Conservation (phyloP, 1,284 basidiomycete genomes). For the Somion occarium region DNA sequence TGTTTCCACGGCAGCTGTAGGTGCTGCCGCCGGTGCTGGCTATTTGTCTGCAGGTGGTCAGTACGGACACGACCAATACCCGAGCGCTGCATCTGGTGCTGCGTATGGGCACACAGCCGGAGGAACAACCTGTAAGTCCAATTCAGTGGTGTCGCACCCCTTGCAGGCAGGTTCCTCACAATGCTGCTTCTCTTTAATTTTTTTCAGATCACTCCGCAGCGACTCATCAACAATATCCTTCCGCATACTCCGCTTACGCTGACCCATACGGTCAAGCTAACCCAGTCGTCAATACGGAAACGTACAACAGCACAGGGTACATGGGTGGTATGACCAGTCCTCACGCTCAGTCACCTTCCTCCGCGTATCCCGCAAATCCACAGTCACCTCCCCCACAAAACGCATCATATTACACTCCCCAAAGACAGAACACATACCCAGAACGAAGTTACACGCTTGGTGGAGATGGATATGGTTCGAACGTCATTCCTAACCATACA, state of each 20-base stretch:
- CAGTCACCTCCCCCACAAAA: constrained; percentile 25
- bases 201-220: constrained; percentile 47
- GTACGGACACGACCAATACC: constrained; percentile 27
- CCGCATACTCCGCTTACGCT: constrained; percentile 40
- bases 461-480: constrained; percentile 51
- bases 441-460: constrained; percentile 61
- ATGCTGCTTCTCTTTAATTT: not conserved
- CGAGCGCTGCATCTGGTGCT: constrained; percentile 29
- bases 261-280: constrained; percentile 43
- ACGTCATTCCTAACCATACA: constrained; percentile 33
- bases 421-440: no score
- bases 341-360: constrained; percentile 6
- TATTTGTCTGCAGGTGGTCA: constrained; percentile 18
- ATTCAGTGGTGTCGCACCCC: not conserved
- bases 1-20: constrained; percentile 18
- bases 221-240: constrained; percentile 44
- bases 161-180: not conserved
- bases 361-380: not conserved
- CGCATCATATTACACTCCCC: constrained; percentile 28
- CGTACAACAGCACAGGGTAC: constrained; percentile 35
- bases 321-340: constrained; percentile 19
- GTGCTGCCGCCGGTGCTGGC: constrained; percentile 14
- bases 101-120: constrained; percentile 50
- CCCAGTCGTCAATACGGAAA: constrained; percentile 33
- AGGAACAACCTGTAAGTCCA: constrained; percentile 49